A percentile compares a stretch with the other conserved stretches of the same genome.
These are phyloP conservation scores for Mallotus repandus DNA, from an alignment of 441 rosid genomes.

Conservation along the genomic window DNA sequence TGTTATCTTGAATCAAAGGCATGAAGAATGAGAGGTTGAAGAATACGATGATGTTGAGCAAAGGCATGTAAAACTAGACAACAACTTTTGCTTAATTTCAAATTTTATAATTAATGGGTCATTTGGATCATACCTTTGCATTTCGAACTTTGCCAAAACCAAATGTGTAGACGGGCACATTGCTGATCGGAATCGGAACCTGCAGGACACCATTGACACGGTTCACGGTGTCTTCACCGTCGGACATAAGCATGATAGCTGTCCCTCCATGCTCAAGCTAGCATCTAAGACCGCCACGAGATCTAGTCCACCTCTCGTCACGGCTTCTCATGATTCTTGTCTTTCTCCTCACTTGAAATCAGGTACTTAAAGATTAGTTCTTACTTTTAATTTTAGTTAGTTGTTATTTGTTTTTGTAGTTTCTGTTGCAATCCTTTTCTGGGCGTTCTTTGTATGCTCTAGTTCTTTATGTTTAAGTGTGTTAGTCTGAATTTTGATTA, in stretches of 20 bases:
- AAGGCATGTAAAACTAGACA: no score
- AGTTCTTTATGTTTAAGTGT: neutral
- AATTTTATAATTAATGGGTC: neutral
- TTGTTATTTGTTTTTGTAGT: conserved; percentile 12
- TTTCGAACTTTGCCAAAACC: neutral
- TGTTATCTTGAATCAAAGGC: no score
- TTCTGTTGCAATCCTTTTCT: neutral
- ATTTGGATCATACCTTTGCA: neutral
- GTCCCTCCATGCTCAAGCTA: neutral
- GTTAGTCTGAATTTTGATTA: no score
- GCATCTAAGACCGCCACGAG: no score
- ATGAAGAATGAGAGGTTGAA: no score
- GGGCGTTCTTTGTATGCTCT: conserved; percentile 7
- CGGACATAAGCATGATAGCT: conserved; percentile 11
- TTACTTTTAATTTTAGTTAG: neutral
- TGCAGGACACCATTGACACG: neutral
- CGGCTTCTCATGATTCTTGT: conserved; percentile 28
- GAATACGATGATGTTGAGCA: no score
- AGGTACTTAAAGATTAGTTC: conserved; percentile 33
- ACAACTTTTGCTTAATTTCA: neutral
- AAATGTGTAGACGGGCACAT: conserved; percentile 3
- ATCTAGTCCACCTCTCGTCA: conserved; percentile 4
- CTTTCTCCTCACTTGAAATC: conserved; percentile 34
- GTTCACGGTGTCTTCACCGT: neutral
- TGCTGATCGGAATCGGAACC: neutral